Base-by-base conservation (phyloP, 495 filamentous ascomycete genomes). In the Aspergillus incahuasiensis region DNA sequence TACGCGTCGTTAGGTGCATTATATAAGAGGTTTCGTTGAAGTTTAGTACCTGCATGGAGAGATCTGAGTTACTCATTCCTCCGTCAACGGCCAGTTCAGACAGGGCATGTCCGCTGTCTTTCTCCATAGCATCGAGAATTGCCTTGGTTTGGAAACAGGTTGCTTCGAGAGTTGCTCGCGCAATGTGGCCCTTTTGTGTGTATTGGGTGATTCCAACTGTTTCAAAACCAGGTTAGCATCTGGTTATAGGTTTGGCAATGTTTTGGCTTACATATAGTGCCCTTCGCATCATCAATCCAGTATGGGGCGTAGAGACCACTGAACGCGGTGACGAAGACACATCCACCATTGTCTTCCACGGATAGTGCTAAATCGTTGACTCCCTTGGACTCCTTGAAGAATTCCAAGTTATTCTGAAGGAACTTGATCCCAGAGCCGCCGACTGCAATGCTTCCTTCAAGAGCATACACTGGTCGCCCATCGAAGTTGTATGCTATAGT, bases 201-300 rank as follows among this genome's bases (percentile, higher is more conserved):
- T 92, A 87, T 70, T 95, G 90, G 1, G 92, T 97, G 55, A 97
- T 89, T 11, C 92, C 92, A 61, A 96, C 87, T 79, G 43, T 12
- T 35, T 30, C 1, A 18, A 56, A 48, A 52, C 25, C 21, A 43
- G 12, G 3, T 30, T 21, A 15, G 54, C 25, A 48, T 20, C 35
- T 25, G 46, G 22, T 24, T 18, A 30, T 43, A 34, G 13, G 35
- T 20, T 22, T 53, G 58, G 45, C 71, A 25, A n/a, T 13, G n/a
- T 41, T 34, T 8, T 3, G 18, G 19, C 81, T 78, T 74, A 88
- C 86, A 92, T 9, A 94, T 83, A 1, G 91, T 96, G 19, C 92
- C 92, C 68, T 91, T 89, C 6, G 91, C 92, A 73, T 96, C 90
- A 64, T 96, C 92, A 59, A 96, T 94, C 92, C 92, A 97, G 66